A percentile compares a stretch with the other conserved stretches of the same genome.
phyloP scores from a whole-genome alignment of 2,329 filamentous ascomycete genomes.

The Sporothrix curviconia region DNA sequence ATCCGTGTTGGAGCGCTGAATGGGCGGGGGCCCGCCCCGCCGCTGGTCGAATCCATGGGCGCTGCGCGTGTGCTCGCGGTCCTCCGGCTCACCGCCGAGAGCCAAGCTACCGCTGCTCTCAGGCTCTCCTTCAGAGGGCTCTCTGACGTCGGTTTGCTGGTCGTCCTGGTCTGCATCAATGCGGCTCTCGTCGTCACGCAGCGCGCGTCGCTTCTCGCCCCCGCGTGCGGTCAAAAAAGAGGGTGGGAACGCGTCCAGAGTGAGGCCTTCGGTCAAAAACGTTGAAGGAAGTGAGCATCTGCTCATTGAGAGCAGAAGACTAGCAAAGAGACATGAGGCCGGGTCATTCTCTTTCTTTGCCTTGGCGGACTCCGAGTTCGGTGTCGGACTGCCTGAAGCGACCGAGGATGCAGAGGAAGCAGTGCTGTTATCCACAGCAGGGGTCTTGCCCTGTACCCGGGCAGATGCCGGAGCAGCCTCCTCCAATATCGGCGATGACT shows the following conservation, averaged over 20 bases:
- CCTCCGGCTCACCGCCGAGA: slow-evolving; percentile 87
- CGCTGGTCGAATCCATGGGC: slow-evolving; percentile 49
- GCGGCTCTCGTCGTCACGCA: slow-evolving; percentile 63
- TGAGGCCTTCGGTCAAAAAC: slow-evolving; percentile 19
- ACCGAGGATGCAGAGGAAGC: neutral
- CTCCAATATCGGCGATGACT: slow-evolving; percentile 27
- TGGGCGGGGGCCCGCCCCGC: slow-evolving; percentile 65
- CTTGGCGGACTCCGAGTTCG: neutral
- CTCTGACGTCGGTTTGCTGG: slow-evolving; percentile 34
- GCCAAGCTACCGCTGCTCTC: slow-evolving; percentile 81
- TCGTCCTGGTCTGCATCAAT: slow-evolving; percentile 43
- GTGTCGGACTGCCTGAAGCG: neutral
- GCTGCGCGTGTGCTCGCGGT: slow-evolving; percentile 54
- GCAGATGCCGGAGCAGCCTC: slow-evolving; percentile 21
- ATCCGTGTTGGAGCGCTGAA: slow-evolving; percentile 56
- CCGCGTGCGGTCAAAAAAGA: slow-evolving; percentile 79
- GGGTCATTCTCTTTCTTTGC: slow-evolving; percentile 16
- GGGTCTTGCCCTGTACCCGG: slow-evolving; percentile 12
- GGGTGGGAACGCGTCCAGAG: slow-evolving; percentile 51
- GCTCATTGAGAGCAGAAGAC: slow-evolving; percentile 33
- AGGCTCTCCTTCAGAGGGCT: slow-evolving; percentile 62
- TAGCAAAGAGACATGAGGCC: slow-evolving; percentile 25
- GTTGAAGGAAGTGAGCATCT: slow-evolving; percentile 31
- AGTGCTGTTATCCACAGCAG: neutral
- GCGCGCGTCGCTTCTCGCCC: slow-evolving; percentile 70